These are phyloP conservation scores for Aspergillus alliaceus DNA, from an alignment of 2,329 filamentous ascomycete genomes.

Conservation along the genomic window DNA sequence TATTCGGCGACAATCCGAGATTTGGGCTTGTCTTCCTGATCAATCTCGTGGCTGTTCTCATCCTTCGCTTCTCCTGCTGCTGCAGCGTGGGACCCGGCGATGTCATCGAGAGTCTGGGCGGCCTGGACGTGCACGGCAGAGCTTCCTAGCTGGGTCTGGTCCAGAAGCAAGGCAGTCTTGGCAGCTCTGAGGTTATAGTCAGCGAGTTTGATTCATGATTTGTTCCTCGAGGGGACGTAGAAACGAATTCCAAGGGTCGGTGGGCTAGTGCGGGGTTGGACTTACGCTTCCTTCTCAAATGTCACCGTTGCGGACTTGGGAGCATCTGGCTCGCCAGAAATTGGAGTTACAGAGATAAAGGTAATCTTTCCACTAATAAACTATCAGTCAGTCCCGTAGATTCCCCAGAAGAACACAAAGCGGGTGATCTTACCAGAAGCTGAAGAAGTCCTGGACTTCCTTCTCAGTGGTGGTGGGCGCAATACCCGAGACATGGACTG, in stretches of 20 bases:
- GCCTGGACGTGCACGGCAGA: conserved; percentile 76
- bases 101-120: conserved; percentile 65
- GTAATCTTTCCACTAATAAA: conserved; percentile 80
- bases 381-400: background rate
- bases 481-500: conserved; percentile 89
- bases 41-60: conserved; percentile 66
- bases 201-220: background rate
- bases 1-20: conserved; percentile 94
- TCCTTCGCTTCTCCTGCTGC: conserved; percentile 54
- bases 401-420: background rate
- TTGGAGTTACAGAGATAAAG: conserved; percentile 71
- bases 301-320: conserved; percentile 85
- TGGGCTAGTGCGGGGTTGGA: conserved; percentile 25
- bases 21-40: conserved; percentile 95
- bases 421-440: conserved; percentile 72
- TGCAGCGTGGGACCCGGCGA: conserved; percentile 60
- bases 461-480: conserved; percentile 77
- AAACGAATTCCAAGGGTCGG: background rate
- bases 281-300: conserved; percentile 87
- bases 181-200: conserved; percentile 58
- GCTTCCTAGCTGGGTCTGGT: conserved; percentile 88
- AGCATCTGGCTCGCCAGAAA: conserved; percentile 54
- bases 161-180: conserved; percentile 93
- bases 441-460: conserved; percentile 96
- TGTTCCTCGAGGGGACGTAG: background rate